Percentiles rank a stretch among this genome's conserved stretches.
phyloP scores from a whole-genome alignment of 2,329 filamentous ascomycete species.

The Lasiodiplodia citricola region DNA sequence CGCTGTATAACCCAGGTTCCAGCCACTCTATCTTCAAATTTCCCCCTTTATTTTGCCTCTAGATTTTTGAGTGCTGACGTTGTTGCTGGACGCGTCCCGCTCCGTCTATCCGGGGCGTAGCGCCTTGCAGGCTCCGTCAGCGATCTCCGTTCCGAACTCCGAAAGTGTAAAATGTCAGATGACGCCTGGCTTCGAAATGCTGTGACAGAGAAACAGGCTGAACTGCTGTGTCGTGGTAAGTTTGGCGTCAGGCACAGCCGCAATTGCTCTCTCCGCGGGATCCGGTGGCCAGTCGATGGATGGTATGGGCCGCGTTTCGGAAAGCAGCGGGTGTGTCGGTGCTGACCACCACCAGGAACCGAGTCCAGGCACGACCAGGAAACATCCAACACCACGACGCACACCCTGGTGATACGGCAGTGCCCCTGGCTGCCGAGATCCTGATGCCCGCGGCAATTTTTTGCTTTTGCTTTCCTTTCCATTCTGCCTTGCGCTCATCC shows the following conservation, averaged over 20 bases:
- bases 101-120: constrained; percentile 9
- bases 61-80: not conserved
- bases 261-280: not conserved
- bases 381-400: constrained; percentile 14
- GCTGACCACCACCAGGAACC: not conserved
- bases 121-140: not conserved
- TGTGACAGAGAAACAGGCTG: not conserved
- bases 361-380: not conserved
- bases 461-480: not conserved
- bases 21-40: not conserved
- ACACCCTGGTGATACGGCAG: not conserved
- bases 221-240: not conserved
- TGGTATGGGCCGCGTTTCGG: not conserved
- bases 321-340: constrained; percentile 13
- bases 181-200: not conserved
- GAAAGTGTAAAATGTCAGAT: constrained; percentile 8
- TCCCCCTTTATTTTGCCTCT: constrained; percentile 10
- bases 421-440: not conserved
- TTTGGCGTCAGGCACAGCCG: constrained; percentile 13
- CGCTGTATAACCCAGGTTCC: constrained; percentile 1
- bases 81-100: constrained; percentile 2
- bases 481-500: constrained; percentile 3
- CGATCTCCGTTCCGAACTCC: not conserved
- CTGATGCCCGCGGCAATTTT: not conserved
- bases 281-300: not conserved